Conservation (phyloP, 768 basidiomycete species). For the Dentipellis sp. region DNA sequence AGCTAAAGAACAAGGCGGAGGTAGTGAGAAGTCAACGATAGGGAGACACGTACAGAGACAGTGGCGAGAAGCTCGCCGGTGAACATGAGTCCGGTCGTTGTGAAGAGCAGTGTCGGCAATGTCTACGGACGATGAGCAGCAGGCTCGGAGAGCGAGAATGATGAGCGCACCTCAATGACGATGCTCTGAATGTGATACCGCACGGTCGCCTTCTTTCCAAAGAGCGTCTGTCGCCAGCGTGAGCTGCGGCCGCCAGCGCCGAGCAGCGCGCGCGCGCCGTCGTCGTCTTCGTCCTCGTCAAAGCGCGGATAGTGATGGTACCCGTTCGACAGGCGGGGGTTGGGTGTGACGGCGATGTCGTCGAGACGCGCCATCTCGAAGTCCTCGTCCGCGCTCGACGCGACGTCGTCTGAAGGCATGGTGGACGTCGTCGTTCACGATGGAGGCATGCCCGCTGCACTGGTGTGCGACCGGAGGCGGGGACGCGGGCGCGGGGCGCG, state of each 20-base stretch:
- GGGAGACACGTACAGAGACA: slow-evolving; percentile 50
- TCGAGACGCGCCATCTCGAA: slow-evolving; percentile 29
- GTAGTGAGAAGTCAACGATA: neutral
- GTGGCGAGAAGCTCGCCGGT: slow-evolving; percentile 86
- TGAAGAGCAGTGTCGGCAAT: slow-evolving; percentile 78
- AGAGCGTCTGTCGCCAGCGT: slow-evolving; percentile 19
- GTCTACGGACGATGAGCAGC: slow-evolving; percentile 37
- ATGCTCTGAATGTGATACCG: slow-evolving; percentile 56
- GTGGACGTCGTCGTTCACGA: neutral
- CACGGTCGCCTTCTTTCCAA: slow-evolving; percentile 12
- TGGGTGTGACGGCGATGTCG: slow-evolving; percentile 17
- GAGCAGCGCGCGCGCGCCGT: slow-evolving; percentile 38
- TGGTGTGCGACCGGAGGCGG: neutral
- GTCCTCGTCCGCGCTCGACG: slow-evolving; percentile 8
- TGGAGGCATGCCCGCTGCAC: neutral
- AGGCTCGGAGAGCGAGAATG: neutral
- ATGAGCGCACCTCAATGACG: slow-evolving; percentile 54
- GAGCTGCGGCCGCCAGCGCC: slow-evolving; percentile 20
- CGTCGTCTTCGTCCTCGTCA: slow-evolving; percentile 20
- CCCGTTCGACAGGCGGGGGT: slow-evolving; percentile 1
- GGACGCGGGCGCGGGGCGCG: neutral
- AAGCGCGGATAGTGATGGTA: slow-evolving; percentile 5
- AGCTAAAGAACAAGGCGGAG: too few species aligned
- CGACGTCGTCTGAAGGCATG: neutral
- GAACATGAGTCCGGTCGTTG: slow-evolving; percentile 76